phyloP scores from a whole-genome alignment of 2,329 filamentous ascomycete genomes.

The Coleophoma eucalyptorum region DNA sequence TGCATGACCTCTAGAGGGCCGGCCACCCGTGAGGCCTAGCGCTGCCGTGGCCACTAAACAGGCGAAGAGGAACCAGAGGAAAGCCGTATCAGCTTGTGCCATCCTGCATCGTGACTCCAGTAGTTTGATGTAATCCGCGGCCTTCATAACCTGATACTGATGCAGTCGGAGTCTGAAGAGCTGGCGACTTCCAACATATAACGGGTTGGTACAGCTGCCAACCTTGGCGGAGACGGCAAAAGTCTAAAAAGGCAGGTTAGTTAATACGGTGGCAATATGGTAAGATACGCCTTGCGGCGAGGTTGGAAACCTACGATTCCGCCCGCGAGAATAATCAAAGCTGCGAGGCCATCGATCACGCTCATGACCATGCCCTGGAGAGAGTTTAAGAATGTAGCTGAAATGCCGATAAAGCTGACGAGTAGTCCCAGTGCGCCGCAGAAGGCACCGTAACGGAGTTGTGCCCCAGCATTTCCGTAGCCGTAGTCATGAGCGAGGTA shows the following conservation, averaged over 20 bases:
- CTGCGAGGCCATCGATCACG: conserved; percentile 15
- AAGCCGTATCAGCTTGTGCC: conserved; percentile 17
- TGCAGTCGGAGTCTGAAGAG: too few species aligned
- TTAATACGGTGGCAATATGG: too few species aligned
- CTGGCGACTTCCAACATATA: conserved; percentile 3
- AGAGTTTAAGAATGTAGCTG: conserved; percentile 16
- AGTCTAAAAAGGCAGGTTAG: conserved; percentile 10
- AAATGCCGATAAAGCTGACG: conserved; percentile 14
- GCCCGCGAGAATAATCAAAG: conserved; percentile 22
- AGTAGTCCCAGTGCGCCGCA: conserved; percentile 19
- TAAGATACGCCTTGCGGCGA: background rate
- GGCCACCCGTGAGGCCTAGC: conserved; percentile 8
- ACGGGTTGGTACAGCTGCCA: conserved; percentile 13
- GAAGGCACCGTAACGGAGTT: conserved; percentile 20
- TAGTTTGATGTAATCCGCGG: too few species aligned
- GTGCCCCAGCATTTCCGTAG: conserved; percentile 11
- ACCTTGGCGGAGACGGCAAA: conserved; percentile 17
- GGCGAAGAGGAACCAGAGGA: conserved; percentile 20
- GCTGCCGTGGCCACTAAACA: conserved; percentile 11
- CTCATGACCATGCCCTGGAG: conserved; percentile 19
- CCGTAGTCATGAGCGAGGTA: conserved; percentile 18
- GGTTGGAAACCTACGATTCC: conserved; percentile 15
- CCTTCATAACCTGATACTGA: too few species aligned
- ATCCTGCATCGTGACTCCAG: conserved; percentile 11
- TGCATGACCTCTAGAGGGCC: background rate